phyloP scores from a whole-genome alignment of 371 early-diverging fungal genomes.

The Mortierella sp. region DNA sequence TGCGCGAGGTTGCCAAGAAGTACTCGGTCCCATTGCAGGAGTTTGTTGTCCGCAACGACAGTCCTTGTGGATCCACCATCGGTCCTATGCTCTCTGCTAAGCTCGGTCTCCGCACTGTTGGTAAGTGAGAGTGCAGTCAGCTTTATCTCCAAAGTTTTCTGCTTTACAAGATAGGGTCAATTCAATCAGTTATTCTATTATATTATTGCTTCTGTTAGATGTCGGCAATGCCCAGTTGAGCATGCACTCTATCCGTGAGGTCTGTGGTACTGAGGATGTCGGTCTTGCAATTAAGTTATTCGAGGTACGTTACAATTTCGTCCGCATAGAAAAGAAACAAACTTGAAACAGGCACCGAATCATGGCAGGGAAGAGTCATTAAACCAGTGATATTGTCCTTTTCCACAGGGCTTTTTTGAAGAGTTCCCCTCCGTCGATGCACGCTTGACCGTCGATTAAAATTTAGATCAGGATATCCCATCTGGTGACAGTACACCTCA shows the following conservation, averaged over 20 bases:
- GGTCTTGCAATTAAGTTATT: slow-evolving; percentile 86
- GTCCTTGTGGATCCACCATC: slow-evolving; percentile 95
- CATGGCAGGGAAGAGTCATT: too few species aligned
- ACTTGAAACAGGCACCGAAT: too few species aligned
- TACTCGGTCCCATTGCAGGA: slow-evolving; percentile 90
- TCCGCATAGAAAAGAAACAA: too few species aligned
- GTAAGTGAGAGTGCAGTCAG: too few species aligned
- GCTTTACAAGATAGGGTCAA: too few species aligned
- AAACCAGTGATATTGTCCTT: too few species aligned
- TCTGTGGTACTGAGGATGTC: slow-evolving; percentile 92
- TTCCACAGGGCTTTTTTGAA: slow-evolving; percentile 66
- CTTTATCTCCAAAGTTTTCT: too few species aligned
- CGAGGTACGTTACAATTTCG: slow-evolving; percentile 59
- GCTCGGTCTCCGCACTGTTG: slow-evolving; percentile 94
- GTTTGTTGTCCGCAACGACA: slow-evolving; percentile 95
- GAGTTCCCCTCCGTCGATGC: slow-evolving; percentile 68
- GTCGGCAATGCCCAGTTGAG: slow-evolving; percentile 94
- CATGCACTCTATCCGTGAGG: slow-evolving; percentile 98
- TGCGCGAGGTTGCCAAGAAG: slow-evolving; percentile 84
- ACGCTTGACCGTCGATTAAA: slow-evolving; percentile 67
- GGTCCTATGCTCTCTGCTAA: slow-evolving; percentile 96
- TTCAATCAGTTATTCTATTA: too few species aligned
- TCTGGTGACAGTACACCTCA: background rate
- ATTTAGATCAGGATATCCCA: background rate
- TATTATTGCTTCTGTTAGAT: slow-evolving; percentile 68